Evolutionary conservation across 345 rosid genomes (phyloP), one percentile per base, ranked within the genome.

Genomic region (Populus ilicifolia): DNA sequence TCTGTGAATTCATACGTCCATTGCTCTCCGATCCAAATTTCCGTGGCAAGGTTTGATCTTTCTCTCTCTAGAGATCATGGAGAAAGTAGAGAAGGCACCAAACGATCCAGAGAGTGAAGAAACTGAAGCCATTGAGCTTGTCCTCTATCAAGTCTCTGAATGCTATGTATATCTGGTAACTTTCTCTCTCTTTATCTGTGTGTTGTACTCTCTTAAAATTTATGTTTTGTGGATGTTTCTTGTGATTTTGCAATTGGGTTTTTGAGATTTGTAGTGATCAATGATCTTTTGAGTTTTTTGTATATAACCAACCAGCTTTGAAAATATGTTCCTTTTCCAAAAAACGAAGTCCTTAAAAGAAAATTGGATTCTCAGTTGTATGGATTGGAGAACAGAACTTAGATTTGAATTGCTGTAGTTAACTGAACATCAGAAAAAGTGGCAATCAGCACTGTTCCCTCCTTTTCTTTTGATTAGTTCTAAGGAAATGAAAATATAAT

Each of bases 101-200:
- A 59, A n/a, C 25, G 63, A 59, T n/a, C 23, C 25, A 27, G 86
- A 79, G 74, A 80, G 41, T 81, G 97, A 89, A 67, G 95, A 87
- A 76, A 75, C 78, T 21, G 96, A 90, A 76, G 85, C 85, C 16
- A 69, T 92, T 46, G 99, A 96, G 89, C 86, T 96, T 71, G 64
- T 41, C 2, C 46, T 41, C 46, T 41, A 2, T 41, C 46, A 41
- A 41, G 96, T 96, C 71, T 83, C 98, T 69, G 98, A 96, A 86
- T 93, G 96, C 82, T 95, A 95, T 78, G 98, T 93, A 79, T 92
- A 93, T 86, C 71, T 90, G 92, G 97, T 93, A 83, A 77, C 82
- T 62, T 23, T 5, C 17, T 73, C 39, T 80, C 17, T 70, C 5
- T 27, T 2, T 23, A n/a, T 69, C 8, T 38, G 13, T 39, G 13